Evolutionary conservation across 768 basidiomycete species (phyloP).

Genomic region (Tulasnella sp.): DNA sequence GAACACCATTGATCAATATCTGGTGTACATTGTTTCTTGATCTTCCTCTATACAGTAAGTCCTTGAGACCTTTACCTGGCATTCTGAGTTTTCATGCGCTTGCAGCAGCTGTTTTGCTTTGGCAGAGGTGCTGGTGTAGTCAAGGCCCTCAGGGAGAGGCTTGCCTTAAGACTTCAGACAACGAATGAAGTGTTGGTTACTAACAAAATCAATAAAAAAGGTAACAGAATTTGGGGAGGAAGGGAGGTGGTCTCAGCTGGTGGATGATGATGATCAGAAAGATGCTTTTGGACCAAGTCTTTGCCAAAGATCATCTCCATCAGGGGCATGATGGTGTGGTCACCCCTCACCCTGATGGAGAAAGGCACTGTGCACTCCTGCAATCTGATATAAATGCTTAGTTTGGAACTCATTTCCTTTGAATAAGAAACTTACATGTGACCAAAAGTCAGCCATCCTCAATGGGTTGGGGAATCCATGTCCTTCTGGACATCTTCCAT

Average conservation of each 20-base stretch:
- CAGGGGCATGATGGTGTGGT: no score
- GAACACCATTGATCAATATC: not conserved
- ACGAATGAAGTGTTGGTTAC: not conserved
- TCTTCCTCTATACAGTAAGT: not conserved
- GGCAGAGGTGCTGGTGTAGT: not conserved
- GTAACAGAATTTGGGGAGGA: not conserved
- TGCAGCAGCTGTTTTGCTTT: not conserved
- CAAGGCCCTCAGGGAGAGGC: not conserved
- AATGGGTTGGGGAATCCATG: not conserved
- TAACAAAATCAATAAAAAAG: not conserved
- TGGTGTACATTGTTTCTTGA: not conserved
- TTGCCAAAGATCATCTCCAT: not conserved
- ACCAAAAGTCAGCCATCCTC: not conserved
- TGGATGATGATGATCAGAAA: no score
- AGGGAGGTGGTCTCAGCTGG: not conserved
- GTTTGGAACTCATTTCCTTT: not conserved
- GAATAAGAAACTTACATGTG: not conserved
- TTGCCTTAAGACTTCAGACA: not conserved
- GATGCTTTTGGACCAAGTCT: not conserved
- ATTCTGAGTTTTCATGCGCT: slow-evolving; percentile 21
- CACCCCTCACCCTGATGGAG: not conserved
- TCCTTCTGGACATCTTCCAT: not conserved
- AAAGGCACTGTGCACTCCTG: not conserved
- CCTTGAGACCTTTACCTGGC: slow-evolving; percentile 26
- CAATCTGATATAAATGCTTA: not conserved